Percentiles rank a stretch among this genome's conserved stretches.
Conservation (phyloP, 331 rosid species). For the Pyracantha coccinea region DNA sequence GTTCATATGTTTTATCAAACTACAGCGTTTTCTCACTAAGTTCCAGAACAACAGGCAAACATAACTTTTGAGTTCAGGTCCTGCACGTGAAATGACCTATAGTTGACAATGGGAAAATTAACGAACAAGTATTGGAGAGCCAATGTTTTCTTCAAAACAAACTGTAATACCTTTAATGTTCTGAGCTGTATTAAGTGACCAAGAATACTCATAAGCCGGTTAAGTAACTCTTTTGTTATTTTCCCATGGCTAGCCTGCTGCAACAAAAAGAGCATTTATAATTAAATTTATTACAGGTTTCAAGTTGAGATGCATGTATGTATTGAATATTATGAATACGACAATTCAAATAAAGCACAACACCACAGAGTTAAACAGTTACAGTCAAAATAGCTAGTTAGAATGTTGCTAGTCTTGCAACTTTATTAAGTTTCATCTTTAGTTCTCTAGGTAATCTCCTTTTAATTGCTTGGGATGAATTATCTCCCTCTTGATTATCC, state of each 20-base stretch:
- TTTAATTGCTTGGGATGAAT: slow-evolving; percentile 67
- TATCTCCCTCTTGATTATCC: slow-evolving; percentile 81
- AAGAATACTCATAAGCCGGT: slow-evolving; percentile 87
- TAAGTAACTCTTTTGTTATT: slow-evolving; percentile 77
- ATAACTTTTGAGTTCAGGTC: not conserved
- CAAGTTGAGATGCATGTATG: not conserved
- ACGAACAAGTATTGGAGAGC: slow-evolving; percentile 6
- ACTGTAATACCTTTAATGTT: slow-evolving; percentile 75
- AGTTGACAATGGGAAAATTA: slow-evolving; percentile 6
- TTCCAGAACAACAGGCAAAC: not conserved
- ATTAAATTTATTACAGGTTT: slow-evolving; percentile 9
- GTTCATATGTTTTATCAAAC: not conserved
- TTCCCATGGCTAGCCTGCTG: slow-evolving; percentile 96
- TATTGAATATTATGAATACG: not conserved
- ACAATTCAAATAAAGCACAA: not conserved
- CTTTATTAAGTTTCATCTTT: slow-evolving; percentile 95
- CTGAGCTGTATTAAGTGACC: slow-evolving; percentile 98
- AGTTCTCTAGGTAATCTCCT: slow-evolving; percentile 97
- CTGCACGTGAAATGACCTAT: not conserved
- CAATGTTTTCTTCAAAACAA: not conserved
- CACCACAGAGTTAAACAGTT: not conserved
- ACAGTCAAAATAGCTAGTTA: slow-evolving; percentile 6
- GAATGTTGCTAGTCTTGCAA: slow-evolving; percentile 89
- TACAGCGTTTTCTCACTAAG: not conserved
- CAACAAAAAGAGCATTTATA: slow-evolving; percentile 20